Evolutionary conservation across 805 yeast genomes (phyloP).

Genomic region (Yamadazyma philogaea): DNA sequence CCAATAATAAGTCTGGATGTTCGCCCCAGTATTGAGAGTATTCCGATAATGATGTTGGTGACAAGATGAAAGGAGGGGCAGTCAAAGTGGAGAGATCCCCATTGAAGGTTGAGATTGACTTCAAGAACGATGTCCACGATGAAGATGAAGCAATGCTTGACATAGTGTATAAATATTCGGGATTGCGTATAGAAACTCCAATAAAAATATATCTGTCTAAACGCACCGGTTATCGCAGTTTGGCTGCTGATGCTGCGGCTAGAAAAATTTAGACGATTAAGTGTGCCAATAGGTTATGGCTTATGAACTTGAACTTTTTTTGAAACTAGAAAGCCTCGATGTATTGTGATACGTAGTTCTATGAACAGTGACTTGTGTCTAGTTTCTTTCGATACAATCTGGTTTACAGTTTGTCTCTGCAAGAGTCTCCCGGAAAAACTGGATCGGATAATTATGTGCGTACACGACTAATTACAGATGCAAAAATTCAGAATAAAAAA

Average conservation of each 20-base stretch:
- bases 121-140: conserved; percentile 90
- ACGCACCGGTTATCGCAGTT: conserved; percentile 4
- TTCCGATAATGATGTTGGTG: conserved; percentile 85
- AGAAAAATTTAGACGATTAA: not conserved
- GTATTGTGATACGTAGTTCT: no score
- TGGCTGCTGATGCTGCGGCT: not conserved
- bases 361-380: no score
- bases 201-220: not conserved
- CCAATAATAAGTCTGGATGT: conserved; percentile 78
- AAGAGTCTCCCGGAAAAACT: no score
- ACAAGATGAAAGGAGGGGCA: conserved; percentile 95
- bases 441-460: no score
- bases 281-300: not conserved
- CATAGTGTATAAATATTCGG: conserved; percentile 11
- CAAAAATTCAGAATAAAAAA: no score
- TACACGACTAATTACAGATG: no score
- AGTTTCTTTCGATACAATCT: no score
- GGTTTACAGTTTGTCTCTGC: no score
- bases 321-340: not conserved
- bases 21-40: conserved; percentile 97
- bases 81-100: conserved; percentile 92
- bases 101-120: conserved; percentile 86
- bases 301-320: no score
- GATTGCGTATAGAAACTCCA: not conserved
- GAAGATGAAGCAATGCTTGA: conserved; percentile 19